Evolutionary conservation across 768 basidiomycete species (phyloP).

Genomic region (Russula ochroleuca): DNA sequence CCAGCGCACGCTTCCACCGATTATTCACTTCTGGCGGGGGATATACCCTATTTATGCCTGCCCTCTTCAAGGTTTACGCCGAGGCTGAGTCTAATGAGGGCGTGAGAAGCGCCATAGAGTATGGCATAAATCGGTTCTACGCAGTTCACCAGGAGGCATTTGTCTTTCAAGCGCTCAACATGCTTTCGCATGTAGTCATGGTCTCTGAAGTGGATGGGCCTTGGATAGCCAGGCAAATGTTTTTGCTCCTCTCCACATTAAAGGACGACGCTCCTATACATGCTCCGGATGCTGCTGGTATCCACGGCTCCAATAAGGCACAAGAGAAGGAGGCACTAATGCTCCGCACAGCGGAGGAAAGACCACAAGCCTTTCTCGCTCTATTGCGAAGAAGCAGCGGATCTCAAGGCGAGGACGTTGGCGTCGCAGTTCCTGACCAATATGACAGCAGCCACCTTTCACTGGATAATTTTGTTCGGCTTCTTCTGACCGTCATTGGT

Average conservation of each 20-base stretch:
- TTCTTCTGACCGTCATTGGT: conserved; percentile 76
- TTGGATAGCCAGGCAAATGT: conserved; percentile 55
- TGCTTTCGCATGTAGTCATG: conserved; percentile 51
- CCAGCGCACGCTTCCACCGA: conserved; percentile 71
- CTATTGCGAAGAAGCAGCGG: conserved; percentile 44
- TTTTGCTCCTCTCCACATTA: conserved; percentile 55
- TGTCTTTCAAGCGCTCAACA: conserved; percentile 67
- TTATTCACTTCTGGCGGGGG: conserved; percentile 68
- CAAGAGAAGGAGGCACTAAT: conserved; percentile 71
- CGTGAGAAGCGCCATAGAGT: conserved; percentile 66
- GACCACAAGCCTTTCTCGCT: conserved; percentile 63
- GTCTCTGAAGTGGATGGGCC: conserved; percentile 46
- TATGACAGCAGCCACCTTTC: conserved; percentile 54
- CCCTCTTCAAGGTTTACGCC: conserved; percentile 63
- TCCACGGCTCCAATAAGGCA: conserved; percentile 55
- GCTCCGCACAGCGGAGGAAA: conserved; percentile 65
- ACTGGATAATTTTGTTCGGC: conserved; percentile 61
- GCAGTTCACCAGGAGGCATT: conserved; percentile 69
- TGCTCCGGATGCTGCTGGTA: conserved; percentile 58
- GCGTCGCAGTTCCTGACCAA: conserved; percentile 50
- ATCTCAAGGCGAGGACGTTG: conserved; percentile 19
- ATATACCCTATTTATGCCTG: conserved; percentile 72
- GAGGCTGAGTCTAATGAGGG: conserved; percentile 54
- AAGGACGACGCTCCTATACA: conserved; percentile 39
- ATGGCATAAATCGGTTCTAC: conserved; percentile 66